Base-by-base conservation (phyloP, 2,329 filamentous ascomycete genomes). In the Xylaria sp. region DNA sequence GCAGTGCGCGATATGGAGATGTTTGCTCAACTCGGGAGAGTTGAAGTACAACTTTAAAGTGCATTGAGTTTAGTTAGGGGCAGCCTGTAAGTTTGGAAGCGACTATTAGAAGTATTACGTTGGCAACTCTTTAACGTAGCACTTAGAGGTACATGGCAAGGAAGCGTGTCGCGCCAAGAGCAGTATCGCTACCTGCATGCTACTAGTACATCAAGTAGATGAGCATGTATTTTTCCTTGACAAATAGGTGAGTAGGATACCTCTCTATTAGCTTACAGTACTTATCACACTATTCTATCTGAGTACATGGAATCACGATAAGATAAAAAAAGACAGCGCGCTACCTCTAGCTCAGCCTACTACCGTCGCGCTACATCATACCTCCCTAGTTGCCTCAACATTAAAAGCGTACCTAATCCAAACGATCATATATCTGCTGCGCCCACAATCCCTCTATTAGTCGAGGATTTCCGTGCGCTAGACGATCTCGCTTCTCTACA, bases 81-180 rank as follows among this genome's bases (percentile, higher is more conserved):
- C 65, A 62, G 52, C 46, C 68, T 56, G 56, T 64, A 70, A 68
- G 50, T 70, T 70, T 58, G 44, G 60, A 62, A 68, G 39, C 34
- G 5, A 28, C 28, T 28, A 28, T 28, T 46, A 37, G 51, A 25
- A 52, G 51, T 39, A 68, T 70, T 70, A 68, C 65, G 65, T 64
- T 68, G 65, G 46, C 59, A 39, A 23, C 41, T 52, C 32, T 61
- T 41, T 41, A 48, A 48, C 18, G n/a, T 56, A 50, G 37, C 23
- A 59, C 15, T 25, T 20, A 34, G 10, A 25, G 9, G 20, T 51
- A 50, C 1, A 18, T 25, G 25, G 20, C 23, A 52, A 32, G 25
- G 50, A 13, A 28, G 6, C 51, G 25, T 34, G 25, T 54, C 51
- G 51, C 51, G 51, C 28, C 2, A 32, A 25, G 28, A 54, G 32